Conservation (phyloP, 768 basidiomycete genomes). For the Lentinula sp. region DNA sequence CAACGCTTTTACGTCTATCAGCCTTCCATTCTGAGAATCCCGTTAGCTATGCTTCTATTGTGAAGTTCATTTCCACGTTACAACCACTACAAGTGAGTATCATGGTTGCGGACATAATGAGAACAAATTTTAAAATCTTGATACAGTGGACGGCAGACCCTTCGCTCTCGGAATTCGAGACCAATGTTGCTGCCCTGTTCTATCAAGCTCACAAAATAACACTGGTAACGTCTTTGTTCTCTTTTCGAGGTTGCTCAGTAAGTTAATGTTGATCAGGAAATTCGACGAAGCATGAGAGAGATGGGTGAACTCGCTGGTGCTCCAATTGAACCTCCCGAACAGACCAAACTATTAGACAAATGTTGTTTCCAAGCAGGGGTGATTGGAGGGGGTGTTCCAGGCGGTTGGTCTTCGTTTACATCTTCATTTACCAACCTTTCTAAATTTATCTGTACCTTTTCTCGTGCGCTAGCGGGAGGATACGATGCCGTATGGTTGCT, state of each 20-base stretch:
- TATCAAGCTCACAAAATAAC: slow-evolving; percentile 49
- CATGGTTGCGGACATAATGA: neutral
- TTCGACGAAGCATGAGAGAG: slow-evolving; percentile 72
- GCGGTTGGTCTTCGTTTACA: slow-evolving; percentile 52
- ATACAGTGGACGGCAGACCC: slow-evolving; percentile 58
- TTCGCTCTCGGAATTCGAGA: slow-evolving; percentile 36
- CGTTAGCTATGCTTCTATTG: slow-evolving; percentile 44
- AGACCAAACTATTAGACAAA: slow-evolving; percentile 75
- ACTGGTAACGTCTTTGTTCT: slow-evolving; percentile 35
- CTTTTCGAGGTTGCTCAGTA: neutral
- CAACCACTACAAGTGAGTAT: slow-evolving; percentile 47
- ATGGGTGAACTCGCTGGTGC: slow-evolving; percentile 78
- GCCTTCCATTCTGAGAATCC: slow-evolving; percentile 42
- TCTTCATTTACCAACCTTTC: neutral
- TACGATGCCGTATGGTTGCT: slow-evolving; percentile 97
- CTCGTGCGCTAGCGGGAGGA: slow-evolving; percentile 70
- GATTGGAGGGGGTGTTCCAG: slow-evolving; percentile 93
- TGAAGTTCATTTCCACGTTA: slow-evolving; percentile 58
- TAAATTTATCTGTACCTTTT: neutral
- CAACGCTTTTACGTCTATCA: slow-evolving; percentile 45
- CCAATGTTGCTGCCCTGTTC: slow-evolving; percentile 47
- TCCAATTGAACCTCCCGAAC: slow-evolving; percentile 86
- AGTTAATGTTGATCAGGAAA: slow-evolving; percentile 38
- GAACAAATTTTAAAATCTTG: neutral
- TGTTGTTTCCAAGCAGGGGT: slow-evolving; percentile 79